Evolutionary conservation across 805 yeast genomes (phyloP), one percentile per base, ranked within the genome.

Genomic region (Cyberlindnera nakhonratchasimensis): DNA sequence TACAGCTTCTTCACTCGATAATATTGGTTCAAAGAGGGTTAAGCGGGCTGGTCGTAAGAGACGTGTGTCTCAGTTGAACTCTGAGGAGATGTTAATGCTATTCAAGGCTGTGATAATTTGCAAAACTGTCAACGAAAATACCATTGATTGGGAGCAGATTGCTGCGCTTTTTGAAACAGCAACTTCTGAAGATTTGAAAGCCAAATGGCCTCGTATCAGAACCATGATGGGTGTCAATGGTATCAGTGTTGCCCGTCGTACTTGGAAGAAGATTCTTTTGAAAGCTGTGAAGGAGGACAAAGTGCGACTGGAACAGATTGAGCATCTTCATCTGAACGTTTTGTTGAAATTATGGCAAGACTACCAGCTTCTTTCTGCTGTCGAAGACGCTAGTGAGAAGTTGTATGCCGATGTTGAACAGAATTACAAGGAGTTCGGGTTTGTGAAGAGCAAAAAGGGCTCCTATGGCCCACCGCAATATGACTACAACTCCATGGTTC

Each of bases 161-260:
- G 69, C 82, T 0, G 55, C 54, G 0, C 58, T 77, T 6, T 74
- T 85, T 23, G 40, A 39, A 35, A 69, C 60, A 14, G 55, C 65
- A 21, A 59, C 68, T 0, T 64, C 74, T 2, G 75, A 70, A 8
- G 65, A 70, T 10, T 62, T 82, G 21, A 72, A 71, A 48, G 75
- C 77, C 38, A 80, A 76, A 45, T 90, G 96, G 96, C 77, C 83
- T 2, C 68, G 75, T 16, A 70, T 85, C 8, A 71, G 86, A 32
- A 68, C 52, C 70, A 74, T 46, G 72, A 76, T 82, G 29, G 93
- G 93, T 0, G 61, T 64, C 13, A 69, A 72, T 38, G 84, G 81
- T 0, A 67, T 84, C 32, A 74, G 72, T 32, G 72, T 73, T 26
- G 72, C 77, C 0, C 64, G 70, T 36, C 69, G 70, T 34, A 70